Percentiles rank a stretch among this genome's conserved stretches.
These are phyloP conservation scores for Phytophthora quininea DNA, from an alignment of 352 stramenopile genomes.

Conservation along the genomic window DNA sequence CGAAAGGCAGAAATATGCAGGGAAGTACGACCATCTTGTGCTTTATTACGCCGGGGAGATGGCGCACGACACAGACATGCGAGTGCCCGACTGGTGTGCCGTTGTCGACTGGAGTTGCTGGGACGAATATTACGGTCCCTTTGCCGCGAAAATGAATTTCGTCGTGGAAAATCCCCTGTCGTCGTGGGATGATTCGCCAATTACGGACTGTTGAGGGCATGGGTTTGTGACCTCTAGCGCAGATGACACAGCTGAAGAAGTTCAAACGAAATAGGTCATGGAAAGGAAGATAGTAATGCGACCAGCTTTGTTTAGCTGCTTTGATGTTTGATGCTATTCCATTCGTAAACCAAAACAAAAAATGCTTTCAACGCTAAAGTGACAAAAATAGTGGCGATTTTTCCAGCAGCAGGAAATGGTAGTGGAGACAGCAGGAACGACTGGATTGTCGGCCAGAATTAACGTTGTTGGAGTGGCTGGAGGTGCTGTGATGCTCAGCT, in stretches of 20 bases:
- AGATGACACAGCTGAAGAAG: no score
- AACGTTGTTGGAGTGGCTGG: conserved; percentile 9
- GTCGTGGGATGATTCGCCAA: no score
- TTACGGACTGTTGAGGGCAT: no score
- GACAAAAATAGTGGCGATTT: no score
- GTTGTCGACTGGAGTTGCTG: conserved; percentile 3
- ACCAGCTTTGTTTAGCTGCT: no score
- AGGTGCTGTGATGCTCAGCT: conserved; percentile 14
- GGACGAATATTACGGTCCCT: conserved; percentile 9
- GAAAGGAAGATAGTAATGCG: no score
- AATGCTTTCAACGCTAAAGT: no score
- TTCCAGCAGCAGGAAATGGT: conserved; percentile 10
- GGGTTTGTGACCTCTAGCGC: no score
- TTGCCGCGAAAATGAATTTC: conserved; percentile 1
- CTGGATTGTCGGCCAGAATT: conserved; percentile 2
- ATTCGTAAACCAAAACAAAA: no score
- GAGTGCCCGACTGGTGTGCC: neutral
- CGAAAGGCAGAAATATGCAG: conserved; percentile 3
- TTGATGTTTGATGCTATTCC: no score
- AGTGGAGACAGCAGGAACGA: conserved; percentile 3
- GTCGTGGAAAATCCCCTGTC: no score
- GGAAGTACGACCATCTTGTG: conserved; percentile 5
- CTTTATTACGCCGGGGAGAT: conserved; percentile 1
- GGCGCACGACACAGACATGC: neutral
- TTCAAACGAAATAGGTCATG: no score